Evolutionary conservation across 805 yeast species (phyloP).

Genomic region (Sugiyamaella chiloensis): DNA sequence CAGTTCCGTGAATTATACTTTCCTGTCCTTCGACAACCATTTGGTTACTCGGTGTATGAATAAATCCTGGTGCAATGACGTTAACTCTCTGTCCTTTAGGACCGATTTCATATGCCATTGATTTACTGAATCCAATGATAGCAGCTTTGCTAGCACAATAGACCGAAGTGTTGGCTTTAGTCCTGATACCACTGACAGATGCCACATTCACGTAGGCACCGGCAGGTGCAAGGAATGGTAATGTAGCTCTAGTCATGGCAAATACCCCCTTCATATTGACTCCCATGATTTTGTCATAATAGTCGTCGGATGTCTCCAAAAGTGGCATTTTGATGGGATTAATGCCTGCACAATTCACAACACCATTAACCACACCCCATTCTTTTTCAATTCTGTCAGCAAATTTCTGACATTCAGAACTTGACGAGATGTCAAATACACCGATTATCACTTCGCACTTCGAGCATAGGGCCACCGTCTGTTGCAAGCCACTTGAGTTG

Average conservation of each 20-base stretch:
- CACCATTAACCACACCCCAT: neutral
- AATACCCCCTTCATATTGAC: conserved; percentile 3
- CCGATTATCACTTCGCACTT: neutral
- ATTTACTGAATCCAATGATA: conserved; percentile 24
- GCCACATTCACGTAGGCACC: conserved; percentile 1
- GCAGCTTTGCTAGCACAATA: conserved; percentile 3
- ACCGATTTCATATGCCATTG: conserved; percentile 86
- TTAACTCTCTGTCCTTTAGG: conserved; percentile 83
- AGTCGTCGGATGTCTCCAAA: neutral
- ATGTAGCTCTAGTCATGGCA: conserved; percentile 3
- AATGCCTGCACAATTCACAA: conserved; percentile 1
- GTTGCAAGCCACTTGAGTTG: neutral
- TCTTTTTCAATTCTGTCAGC: neutral
- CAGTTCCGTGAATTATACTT: conserved; percentile 40
- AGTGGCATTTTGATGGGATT: neutral
- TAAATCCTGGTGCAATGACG: conserved; percentile 89
- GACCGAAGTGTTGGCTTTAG: neutral
- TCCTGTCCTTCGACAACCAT: conserved; percentile 51
- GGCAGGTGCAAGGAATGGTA: neutral
- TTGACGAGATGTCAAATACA: neutral
- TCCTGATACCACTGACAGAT: neutral
- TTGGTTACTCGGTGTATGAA: conserved; percentile 83
- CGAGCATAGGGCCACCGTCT: neutral
- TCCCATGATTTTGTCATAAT: neutral
- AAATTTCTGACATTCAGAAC: neutral